These are phyloP conservation scores for Betula pendula DNA, from an alignment of 306 rosid genomes.

Conservation along the genomic window DNA sequence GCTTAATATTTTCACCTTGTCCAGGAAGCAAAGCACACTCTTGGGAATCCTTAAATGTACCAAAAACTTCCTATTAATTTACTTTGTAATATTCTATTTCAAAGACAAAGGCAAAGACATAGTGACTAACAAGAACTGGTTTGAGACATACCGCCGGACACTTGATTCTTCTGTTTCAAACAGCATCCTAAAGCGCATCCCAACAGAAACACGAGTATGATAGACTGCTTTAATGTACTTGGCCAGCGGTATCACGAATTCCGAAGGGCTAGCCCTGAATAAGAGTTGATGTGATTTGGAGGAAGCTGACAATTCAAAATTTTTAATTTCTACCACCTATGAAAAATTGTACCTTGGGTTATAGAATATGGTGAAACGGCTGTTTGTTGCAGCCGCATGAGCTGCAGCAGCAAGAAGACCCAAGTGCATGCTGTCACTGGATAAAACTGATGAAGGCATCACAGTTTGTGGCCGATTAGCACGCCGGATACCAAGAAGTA, in stretches of 20 bases:
- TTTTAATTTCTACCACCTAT: background rate
- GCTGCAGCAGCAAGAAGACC: constrained; percentile 99
- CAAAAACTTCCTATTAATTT: background rate
- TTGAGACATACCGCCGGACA: constrained; percentile 72
- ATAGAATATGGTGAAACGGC: constrained; percentile 94
- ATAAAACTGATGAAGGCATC: constrained; percentile 97
- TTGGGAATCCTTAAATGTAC: background rate
- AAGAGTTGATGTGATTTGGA: background rate
- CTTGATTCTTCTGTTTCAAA: constrained; percentile 99
- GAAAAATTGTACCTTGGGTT: constrained; percentile 71
- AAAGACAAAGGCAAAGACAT: background rate
- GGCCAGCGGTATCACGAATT: constrained; percentile 84
- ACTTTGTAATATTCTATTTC: background rate
- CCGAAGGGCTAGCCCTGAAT: constrained; percentile 94
- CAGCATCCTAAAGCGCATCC: constrained; percentile 98
- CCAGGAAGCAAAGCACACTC: background rate
- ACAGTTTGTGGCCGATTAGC: constrained; percentile 93
- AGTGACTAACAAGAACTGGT: background rate
- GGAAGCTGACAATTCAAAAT: background rate
- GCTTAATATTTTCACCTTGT: background rate
- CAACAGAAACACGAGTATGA: constrained; percentile 95
- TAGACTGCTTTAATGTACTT: constrained; percentile 92
- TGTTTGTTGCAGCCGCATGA: constrained; percentile 96
- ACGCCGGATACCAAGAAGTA: constrained; percentile 87
- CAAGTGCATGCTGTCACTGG: constrained; percentile 98